Evolutionary conservation across 768 basidiomycete genomes (phyloP), one percentile per base, ranked within the genome.

Genomic region (Nevesoporus exiguus): DNA sequence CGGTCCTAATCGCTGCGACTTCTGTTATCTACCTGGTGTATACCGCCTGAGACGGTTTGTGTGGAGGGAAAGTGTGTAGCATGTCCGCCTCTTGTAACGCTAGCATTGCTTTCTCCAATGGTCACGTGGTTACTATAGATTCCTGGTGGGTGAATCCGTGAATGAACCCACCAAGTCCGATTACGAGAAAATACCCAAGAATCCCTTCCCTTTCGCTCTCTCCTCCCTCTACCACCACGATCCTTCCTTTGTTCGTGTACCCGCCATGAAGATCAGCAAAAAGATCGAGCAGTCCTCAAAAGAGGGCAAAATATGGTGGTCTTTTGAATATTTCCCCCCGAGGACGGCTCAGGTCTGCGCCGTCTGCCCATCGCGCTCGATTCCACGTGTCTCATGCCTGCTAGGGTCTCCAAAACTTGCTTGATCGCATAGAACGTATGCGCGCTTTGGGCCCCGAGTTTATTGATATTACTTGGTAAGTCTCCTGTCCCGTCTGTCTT

Each of bases 381-480:
- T 31, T 22, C 31, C 47, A 37, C 25, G 37, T 31, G 29, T 51
- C 55, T 37, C 24, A 60, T 39, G 9, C 43, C 33, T 29, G 14
- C 34, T 37, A 58, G 60, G 62, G 69, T 49, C 67, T 97, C 44
- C 92, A 96, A 86, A 99, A 99, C 71, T 78, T 99, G 31, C 80
- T 97, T 56, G 95, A 98, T 73, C 94, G 97, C 65, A 98, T 99
- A 74, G 96, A 98, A 72, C 91, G 95, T 59, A 98, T 99, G 97
- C 82, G 93, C 49, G 82, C 83, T 8, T 75, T 97, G 33, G 96
- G 97, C 2, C 97, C 97, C 9, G 96, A 97, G 70, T 99, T 99
- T 68, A 89, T 98, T 62, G 96, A 98, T 70, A 96, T 98, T 66
- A 98, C 96, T 69, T 98, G 93, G 93, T 85, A 56, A 44, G 77